Evolutionary conservation across 1,139 yeast genomes (phyloP), one percentile per base, ranked within the genome.

Genomic region (Lodderomyces beijingensis): DNA sequence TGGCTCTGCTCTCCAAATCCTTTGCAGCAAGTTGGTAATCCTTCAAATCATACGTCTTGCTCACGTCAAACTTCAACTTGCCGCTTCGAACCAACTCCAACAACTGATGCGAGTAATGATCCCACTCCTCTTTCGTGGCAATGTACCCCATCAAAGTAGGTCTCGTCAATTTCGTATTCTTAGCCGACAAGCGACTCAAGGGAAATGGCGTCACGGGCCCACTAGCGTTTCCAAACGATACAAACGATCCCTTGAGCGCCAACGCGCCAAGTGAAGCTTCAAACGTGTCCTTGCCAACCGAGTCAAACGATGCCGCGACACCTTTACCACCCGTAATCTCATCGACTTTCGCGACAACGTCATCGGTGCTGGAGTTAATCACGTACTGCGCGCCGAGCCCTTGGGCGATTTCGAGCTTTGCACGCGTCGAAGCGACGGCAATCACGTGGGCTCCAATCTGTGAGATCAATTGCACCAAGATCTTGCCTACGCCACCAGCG

Each of bases 401-500:
- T 50, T 79, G 74, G 17, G 86, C 95, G 23, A 70, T 43, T 22
- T 61, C 50, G 43, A 80, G 60, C 52, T 83, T 82, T 35, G 74
- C 94, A 8, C 69, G 72, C 8, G 86, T 67, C 1, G 96, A 85
- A 3, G 94, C 91, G 25, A 85, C 66, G 3, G 93, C 96, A 59
- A 89, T 87, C 31, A 79, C 89, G 41, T 74, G 78, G 3, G 87
- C 96, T 16, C 95, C 94, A 33, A 64, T 64, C 17, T 57, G 57
- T 21, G 68, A 53, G 33, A 79, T 61, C 55, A 87, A 59, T 57
- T 87, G 96, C 28, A 70, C 67, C 35, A 86, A 57, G 11, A 85
- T 46, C 34, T 74, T 68, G 2, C 96, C 96, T 32, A 85, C 91
- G 37, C 96, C 96, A 32, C 96, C 96, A 6, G 96, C 95, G 12